phyloP scores from a whole-genome alignment of 768 basidiomycete genomes.

The Pulveroboletus sp. region DNA sequence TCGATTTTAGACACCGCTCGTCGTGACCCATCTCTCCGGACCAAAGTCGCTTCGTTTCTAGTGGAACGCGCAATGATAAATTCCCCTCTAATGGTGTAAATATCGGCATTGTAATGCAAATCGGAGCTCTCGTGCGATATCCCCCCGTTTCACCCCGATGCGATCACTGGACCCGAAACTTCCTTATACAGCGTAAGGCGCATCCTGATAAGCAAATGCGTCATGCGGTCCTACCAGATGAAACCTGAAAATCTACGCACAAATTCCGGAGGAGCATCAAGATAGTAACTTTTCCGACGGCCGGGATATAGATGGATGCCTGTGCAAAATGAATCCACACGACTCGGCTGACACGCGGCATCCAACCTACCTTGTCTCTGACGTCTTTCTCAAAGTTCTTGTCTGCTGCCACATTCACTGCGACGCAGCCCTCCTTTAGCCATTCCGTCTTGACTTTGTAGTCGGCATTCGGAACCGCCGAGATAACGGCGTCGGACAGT shows the following conservation, averaged over 20 bases:
- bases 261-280: conserved; percentile 95
- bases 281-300: conserved; percentile 97
- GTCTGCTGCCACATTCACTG: conserved; percentile 88
- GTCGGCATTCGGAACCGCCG: conserved; percentile 78
- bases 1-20: conserved; percentile 16
- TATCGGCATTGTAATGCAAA: conserved; percentile 28
- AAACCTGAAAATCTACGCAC: conserved; percentile 48
- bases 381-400: conserved; percentile 97
- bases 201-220: conserved; percentile 16
- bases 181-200: conserved; percentile 30
- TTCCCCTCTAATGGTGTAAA: conserved; percentile 32
- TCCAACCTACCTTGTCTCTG: conserved; percentile 70
- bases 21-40: conserved; percentile 10
- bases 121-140: conserved; percentile 13
- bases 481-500: conserved; percentile 88
- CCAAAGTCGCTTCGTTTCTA: conserved; percentile 14
- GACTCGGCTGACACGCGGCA: neutral
- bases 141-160: conserved; percentile 11
- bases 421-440: conserved; percentile 92
- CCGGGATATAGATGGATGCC: conserved; percentile 93
- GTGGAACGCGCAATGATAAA: conserved; percentile 25
- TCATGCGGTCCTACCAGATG: conserved; percentile 6
- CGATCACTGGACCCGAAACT: neutral
- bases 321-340: conserved; percentile 14
- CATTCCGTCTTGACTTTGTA: conserved; percentile 89